Percentiles rank a stretch among this genome's conserved stretches.
phyloP scores from a whole-genome alignment of 345 rosid species.

The Eucalyptus pauciflora region DNA sequence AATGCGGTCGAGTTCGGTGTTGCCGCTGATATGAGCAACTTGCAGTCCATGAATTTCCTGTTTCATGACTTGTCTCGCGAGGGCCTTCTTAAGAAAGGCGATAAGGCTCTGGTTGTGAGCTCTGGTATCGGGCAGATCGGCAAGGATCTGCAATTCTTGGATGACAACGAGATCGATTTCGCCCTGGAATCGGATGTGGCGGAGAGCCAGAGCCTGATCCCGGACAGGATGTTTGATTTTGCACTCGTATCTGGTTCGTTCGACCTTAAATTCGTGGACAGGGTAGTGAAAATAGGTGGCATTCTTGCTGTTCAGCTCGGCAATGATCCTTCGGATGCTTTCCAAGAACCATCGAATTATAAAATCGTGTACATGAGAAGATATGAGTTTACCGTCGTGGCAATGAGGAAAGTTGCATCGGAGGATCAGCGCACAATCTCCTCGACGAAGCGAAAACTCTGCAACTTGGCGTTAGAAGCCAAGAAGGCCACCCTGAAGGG shows the following conservation, averaged over 20 bases:
- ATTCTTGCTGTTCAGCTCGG: conserved; percentile 17
- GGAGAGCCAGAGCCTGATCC: neutral
- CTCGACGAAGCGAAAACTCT: conserved; percentile 6
- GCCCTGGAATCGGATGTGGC: conserved; percentile 11
- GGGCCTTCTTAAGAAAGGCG: conserved; percentile 36
- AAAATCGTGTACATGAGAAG: conserved; percentile 17
- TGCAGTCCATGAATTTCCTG: conserved; percentile 17
- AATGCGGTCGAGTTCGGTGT: neutral
- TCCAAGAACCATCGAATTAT: conserved; percentile 16
- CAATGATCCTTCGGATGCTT: conserved; percentile 1
- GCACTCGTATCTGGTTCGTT: conserved; percentile 12
- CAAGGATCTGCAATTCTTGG: conserved; percentile 6
- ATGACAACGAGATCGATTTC: conserved; percentile 13
- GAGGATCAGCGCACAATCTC: neutral
- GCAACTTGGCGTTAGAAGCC: conserved; percentile 5
- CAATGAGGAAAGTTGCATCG: conserved; percentile 14
- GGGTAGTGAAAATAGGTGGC: conserved; percentile 28
- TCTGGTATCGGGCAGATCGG: conserved; percentile 4
- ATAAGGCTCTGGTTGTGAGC: conserved; percentile 27
- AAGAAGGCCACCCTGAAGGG: conserved; percentile 17
- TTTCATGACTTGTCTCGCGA: conserved; percentile 25
- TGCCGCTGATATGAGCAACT: conserved; percentile 1
- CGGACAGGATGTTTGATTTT: conserved; percentile 26
- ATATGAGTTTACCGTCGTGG: conserved; percentile 19
- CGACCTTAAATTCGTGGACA: conserved; percentile 15